Base-by-base conservation (phyloP, 345 rosid genomes). In the Linum tenue region DNA sequence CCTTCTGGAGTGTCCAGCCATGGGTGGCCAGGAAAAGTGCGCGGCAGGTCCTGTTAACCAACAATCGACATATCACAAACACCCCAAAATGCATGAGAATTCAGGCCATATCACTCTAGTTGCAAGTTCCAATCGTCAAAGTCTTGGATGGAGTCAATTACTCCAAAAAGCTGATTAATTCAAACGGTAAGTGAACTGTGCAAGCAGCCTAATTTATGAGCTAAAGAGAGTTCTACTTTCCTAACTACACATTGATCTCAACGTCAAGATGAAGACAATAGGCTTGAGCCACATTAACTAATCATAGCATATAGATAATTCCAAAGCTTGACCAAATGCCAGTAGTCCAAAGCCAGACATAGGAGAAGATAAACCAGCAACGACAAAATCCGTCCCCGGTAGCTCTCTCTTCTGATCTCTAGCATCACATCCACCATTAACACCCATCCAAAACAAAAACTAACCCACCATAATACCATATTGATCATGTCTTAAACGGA, bases 1-100 rank as follows among this genome's bases (percentile, higher is more conserved):
- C 99, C 99, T 65, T 95, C 96, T 22, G 88, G 88, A 59, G 99
- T 95, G 82, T 95, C 99, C 79, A 95, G 76, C 99, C 99, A 95
- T 9, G 98, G 89, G 70, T 95, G 99, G 58, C 99, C 99, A 15
- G 99, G 99, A 80, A 95, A 95, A 63, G 99, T 95, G 36, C 99
- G 77, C 12, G 98, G 96, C 61, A 94, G 80, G 81, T 95, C 99
- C 99, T 95, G 80, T 15, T 39, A 48, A 40, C 70, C 62, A 55
- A 65, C 55, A 16, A 35, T 22, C 17, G 44, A 50, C 35, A 41
- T 9, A 14, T 37, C 16, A 58, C 31, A 37, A 39, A 64, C 59
- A 12, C 60, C 31, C 6, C 5, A 15, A 53, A 41, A 44, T 68
- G 8, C 41, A 22, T 9, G 11, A 2, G 10, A 40, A 2, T 39